Base-by-base conservation (phyloP, 2,329 filamentous ascomycete genomes). In the Hymenotorrendiella dingleyae region DNA sequence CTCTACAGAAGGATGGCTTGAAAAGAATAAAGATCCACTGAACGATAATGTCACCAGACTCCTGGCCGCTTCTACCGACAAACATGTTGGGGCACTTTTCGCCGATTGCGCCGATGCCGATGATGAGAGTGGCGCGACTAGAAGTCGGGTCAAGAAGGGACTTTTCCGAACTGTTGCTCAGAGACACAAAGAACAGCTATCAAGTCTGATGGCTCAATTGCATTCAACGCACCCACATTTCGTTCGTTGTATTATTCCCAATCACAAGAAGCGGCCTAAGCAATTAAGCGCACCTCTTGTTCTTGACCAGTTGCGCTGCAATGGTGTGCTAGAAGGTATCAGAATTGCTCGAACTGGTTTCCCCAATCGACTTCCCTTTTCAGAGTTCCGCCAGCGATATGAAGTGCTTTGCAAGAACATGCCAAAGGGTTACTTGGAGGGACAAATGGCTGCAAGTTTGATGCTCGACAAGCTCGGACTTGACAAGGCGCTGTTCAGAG, bases 241-340 rank as follows among this genome's bases (percentile, higher is more conserved):
- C 62, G 93, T 98, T 22, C 86, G 93, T 35, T 98, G 93, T 62
- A 98, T 98, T 49, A 74, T 98, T 46, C 94, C 93, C 3, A 98
- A 98, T 60, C 93, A 98, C 71, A 96, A 95, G 67, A 98, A 98
- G 67, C 78, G 83, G 19, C 88, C 93, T 0, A 98, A 98, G 65
- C 85, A 90, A 60, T 88, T 97, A 64, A 86, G 85, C 59, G 87
- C 86, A 3, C 79, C 89, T 2, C 77, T 98, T n/a, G 94, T 98
- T 2, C 74, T 98, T 5, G 93, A 98, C 58, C 94, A 98, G 63
- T 71, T 98, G n/a, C 82, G 93, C 40, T 98, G 93, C 67, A 98
- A 98, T 62, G 93, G 93, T 84, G 93, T 98, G 3, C 73, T 98
- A n/a, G 93, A 98, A 67, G 93, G 93, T 49, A 98, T 98, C 59